Conservation (phyloP, 495 filamentous ascomycete genomes). For the Penicillium herquei region DNA sequence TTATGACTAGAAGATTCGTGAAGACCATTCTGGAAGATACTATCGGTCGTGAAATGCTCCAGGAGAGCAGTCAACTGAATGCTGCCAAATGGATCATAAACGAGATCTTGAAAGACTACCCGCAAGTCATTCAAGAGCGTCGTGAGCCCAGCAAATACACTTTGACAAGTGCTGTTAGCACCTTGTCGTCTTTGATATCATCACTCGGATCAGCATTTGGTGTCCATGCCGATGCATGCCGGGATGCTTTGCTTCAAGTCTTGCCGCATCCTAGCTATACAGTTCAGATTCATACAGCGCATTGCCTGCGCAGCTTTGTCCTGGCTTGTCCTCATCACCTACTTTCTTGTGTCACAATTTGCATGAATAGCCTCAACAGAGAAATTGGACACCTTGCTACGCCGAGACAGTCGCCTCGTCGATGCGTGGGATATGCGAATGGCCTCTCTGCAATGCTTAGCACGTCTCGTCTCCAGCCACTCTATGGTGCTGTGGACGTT, state of each 20-base stretch:
- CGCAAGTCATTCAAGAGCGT: constrained; percentile 86
- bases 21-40: constrained; percentile 81
- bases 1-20: constrained; percentile 82
- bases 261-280: constrained; percentile 94
- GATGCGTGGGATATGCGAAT: constrained; percentile 91
- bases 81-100: constrained; percentile 83
- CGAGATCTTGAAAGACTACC: constrained; percentile 89
- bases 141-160: constrained; percentile 88
- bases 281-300: constrained; percentile 84
- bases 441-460: constrained; percentile 90
- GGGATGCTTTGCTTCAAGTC: constrained; percentile 87
- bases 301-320: constrained; percentile 82
- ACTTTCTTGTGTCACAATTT: constrained; percentile 86
- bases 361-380: constrained; percentile 90
- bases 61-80: constrained; percentile 80
- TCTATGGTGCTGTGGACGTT: constrained; percentile 94
- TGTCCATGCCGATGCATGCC: constrained; percentile 71
- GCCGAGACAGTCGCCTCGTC: constrained; percentile 73
- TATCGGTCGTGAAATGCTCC: constrained; percentile 76
- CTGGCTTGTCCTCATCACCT: constrained; percentile 89
- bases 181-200: constrained; percentile 73
- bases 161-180: constrained; percentile 74
- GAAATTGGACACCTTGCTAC: constrained; percentile 77
- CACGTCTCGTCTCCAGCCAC: constrained; percentile 78
- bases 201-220: constrained; percentile 80